Percentiles rank a stretch among this genome's conserved stretches.
Conservation (phyloP, 2,329 filamentous ascomycete genomes). For the Fusarium compactum region DNA sequence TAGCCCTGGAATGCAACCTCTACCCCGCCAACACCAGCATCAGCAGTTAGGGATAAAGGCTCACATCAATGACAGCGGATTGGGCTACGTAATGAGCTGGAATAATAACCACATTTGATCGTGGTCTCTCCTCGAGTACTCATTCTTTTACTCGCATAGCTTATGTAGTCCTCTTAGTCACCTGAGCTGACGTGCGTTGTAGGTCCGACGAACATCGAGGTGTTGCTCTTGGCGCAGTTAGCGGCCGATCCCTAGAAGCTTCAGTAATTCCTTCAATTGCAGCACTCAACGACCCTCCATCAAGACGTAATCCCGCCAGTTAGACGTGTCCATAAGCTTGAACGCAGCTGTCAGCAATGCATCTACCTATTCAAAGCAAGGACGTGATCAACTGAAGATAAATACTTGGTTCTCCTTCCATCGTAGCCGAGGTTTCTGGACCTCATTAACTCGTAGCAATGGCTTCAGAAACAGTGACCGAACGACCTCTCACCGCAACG, state of each 20-base stretch:
- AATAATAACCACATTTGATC: neutral
- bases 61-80: neutral
- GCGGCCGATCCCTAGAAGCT: neutral
- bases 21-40: neutral
- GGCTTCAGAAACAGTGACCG: conserved; percentile 2
- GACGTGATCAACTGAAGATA: neutral
- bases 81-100: fast-evolving
- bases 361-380: neutral
- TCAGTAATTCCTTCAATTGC: conserved; percentile 12
- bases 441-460: neutral
- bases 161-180: fast-evolving
- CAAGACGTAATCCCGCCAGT: conserved; percentile 6
- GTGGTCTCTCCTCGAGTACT: no score
- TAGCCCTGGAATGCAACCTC: neutral
- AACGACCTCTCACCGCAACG: neutral
- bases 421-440: fast-evolving
- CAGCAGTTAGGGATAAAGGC: no score
- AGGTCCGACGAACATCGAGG: neutral
- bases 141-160: fast-evolving
- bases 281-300: neutral
- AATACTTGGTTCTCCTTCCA: fast-evolving
- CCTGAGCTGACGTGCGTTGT: neutral
- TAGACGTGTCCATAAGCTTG: conserved; percentile 14
- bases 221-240: neutral
- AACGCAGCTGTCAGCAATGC: conserved; percentile 13